These are phyloP conservation scores for Basidioascus undulatus DNA, from an alignment of 768 basidiomycete species.

Conservation along the genomic window DNA sequence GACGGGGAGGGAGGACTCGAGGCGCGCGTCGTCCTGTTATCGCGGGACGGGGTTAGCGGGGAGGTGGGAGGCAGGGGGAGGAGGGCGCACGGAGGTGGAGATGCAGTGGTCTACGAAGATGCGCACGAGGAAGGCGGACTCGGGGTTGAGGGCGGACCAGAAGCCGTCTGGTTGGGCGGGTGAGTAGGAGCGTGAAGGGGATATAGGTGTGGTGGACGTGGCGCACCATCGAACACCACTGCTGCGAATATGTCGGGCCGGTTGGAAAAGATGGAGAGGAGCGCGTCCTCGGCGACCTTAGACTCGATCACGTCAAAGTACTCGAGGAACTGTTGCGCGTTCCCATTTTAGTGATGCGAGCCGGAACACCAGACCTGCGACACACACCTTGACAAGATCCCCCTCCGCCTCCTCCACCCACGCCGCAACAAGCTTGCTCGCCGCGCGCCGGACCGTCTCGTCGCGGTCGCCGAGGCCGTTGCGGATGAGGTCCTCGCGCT, in stretches of 20 bases:
- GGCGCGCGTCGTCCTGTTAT: conserved; percentile 34
- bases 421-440: conserved; percentile 38
- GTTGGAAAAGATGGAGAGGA: conserved; percentile 44
- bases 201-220: no score
- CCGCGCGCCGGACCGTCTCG: conserved; percentile 39
- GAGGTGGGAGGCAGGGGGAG: no score
- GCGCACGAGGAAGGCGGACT: conserved; percentile 55
- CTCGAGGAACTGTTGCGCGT: conserved; percentile 11
- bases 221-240: conserved; percentile 43
- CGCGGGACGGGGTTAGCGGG: no score
- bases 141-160: conserved; percentile 45
- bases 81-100: conserved; percentile 21
- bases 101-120: conserved; percentile 60
- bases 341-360: neutral
- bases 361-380: neutral
- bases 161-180: conserved; percentile 48
- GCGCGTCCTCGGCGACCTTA: conserved; percentile 42
- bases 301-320: conserved; percentile 16
- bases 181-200: neutral
- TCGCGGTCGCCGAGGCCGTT: conserved; percentile 77
- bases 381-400: conserved; percentile 21
- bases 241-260: conserved; percentile 39
- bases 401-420: conserved; percentile 46
- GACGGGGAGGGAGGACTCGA: conserved; percentile 54
- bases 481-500: conserved; percentile 51